Evolutionary conservation across 1,284 basidiomycete species (phyloP), one percentile per base, ranked within the genome.

Genomic region (Coniferiporia sulphurascens): DNA sequence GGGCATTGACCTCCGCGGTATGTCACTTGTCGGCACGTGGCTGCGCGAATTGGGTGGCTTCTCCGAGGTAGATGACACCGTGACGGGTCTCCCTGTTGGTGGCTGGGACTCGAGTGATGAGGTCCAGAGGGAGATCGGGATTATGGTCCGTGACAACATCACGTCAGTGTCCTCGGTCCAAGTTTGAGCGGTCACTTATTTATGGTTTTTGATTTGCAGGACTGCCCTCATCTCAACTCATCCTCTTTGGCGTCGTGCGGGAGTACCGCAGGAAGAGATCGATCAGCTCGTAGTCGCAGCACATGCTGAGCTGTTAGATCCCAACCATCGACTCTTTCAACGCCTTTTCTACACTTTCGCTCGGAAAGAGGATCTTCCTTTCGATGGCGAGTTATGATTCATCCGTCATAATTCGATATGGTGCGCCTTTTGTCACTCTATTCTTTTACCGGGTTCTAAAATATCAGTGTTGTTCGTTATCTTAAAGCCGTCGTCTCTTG

Each of bases 91-190:
- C 21, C 60, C 60, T 34, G 41, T 62, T 27, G 60, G 60, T 7
- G 46, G 43, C 9, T 62, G 60, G 60, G 60, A 62, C n/a, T 51
- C 56, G 15, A 27, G 27, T 27, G 60, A 62, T 22, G 60, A 58
- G 38, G 48, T 62, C 9, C 60, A 62, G 44, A 49, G 50, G 56
- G 60, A 62, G 56, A 55, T 62, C 27, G 60, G 60, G 17, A 52
- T n/a, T 6, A 62, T 62, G 60, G 60, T 52, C 6, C 60, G 60
- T n/a, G 60, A 62, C 15, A 62, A 62, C 52, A 35, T 55, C 46
- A 55, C 58, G 60, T 34, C 38, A 41, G 38, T 41, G 9, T 15
- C 9, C 3, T 41, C 38, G 38, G 12, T 41, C 38, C 12, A 15
- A 41, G 38, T 41, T 41, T 41, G 38, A 41, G 9, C 9, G 5